Evolutionary conservation across 78 protist species (phyloP).

Genomic region (Dictyostelium citrinum): DNA sequence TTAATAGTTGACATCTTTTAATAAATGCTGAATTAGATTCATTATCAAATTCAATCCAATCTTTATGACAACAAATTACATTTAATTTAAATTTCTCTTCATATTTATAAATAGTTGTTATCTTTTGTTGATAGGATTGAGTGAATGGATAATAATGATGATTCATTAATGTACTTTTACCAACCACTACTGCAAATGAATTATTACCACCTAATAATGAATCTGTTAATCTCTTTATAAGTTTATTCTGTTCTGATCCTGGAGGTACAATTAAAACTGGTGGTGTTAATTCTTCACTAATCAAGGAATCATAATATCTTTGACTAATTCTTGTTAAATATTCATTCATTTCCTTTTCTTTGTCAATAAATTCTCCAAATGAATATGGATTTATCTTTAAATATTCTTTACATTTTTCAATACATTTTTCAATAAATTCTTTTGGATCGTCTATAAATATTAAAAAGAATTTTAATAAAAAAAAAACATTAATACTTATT

Average conservation of each 20-base stretch:
- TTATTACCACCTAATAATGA: not conserved
- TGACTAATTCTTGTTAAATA: not conserved
- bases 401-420: not conserved
- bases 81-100: not conserved
- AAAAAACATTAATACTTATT: not conserved
- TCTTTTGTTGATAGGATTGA: not conserved
- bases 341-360: not conserved
- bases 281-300: not conserved
- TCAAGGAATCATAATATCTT: not conserved
- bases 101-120: not conserved
- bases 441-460: not conserved
- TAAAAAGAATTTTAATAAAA: no score
- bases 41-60: not conserved
- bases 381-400: not conserved
- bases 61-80: slow-evolving; percentile 11
- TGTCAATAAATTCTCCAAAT: not conserved
- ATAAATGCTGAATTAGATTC: not conserved
- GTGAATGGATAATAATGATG: slow-evolving; percentile 56
- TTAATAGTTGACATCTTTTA: slow-evolving; percentile 18
- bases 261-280: not conserved
- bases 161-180: slow-evolving; percentile 27
- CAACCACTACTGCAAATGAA: slow-evolving; percentile 13
- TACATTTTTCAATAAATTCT: not conserved
- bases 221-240: not conserved
- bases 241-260: not conserved